A percentile compares a stretch with the other conserved stretches of the same genome.
Conservation (phyloP, 148 eudicot species). For the Dysphania ambrosioides region DNA sequence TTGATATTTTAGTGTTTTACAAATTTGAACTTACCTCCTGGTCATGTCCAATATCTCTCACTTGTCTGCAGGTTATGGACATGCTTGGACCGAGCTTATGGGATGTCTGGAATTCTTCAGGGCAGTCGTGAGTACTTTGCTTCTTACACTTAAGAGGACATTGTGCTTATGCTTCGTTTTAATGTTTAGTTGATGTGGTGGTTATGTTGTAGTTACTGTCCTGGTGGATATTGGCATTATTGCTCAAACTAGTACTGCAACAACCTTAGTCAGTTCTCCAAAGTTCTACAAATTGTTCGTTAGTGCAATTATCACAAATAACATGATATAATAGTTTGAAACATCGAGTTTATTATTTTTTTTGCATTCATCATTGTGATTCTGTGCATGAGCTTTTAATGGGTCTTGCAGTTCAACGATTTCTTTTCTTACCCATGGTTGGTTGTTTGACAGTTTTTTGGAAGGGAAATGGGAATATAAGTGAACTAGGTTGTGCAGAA, state of each 20-base stretch:
- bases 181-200: background rate
- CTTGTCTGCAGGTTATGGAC: slow-evolving; percentile 74
- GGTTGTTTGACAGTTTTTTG: background rate
- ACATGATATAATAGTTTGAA: background rate
- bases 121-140: slow-evolving; percentile 68
- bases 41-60: slow-evolving; percentile 10
- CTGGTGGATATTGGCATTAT: background rate
- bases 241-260: background rate
- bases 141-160: slow-evolving; percentile 10
- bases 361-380: background rate
- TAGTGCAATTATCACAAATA: background rate
- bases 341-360: background rate
- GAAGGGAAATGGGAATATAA: background rate
- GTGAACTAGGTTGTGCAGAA: too few relatives aligned
- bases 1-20: background rate
- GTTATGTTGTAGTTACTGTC: background rate
- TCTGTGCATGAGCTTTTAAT: background rate
- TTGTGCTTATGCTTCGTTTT: background rate
- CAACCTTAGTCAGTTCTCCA: background rate
- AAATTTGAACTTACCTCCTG: background rate
- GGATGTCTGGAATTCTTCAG: slow-evolving; percentile 96
- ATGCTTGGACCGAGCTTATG: slow-evolving; percentile 95
- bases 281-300: background rate
- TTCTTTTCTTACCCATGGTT: too few relatives aligned
- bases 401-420: background rate